A percentile compares a stretch with the other conserved stretches of the same genome.
Evolutionary conservation across 2,329 filamentous ascomycete genomes (phyloP).

Genomic region (Pleomassaria siparia): DNA sequence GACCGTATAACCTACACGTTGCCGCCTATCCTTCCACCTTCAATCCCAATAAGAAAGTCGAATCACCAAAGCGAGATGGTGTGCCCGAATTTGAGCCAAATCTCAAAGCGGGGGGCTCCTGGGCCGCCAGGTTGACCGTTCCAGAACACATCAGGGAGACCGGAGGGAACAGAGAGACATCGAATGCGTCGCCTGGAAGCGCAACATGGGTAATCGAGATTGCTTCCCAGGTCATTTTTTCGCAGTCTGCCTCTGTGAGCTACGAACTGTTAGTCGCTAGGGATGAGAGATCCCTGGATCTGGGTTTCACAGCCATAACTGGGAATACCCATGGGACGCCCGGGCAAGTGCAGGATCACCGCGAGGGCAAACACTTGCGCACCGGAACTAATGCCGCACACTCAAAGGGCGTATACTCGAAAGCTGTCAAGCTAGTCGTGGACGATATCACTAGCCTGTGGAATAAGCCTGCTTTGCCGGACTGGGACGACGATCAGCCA

Average conservation of each 20-base stretch:
- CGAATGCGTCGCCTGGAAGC: slow-evolving; percentile 51
- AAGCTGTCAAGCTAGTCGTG: slow-evolving; percentile 73
- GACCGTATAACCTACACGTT: slow-evolving; percentile 87
- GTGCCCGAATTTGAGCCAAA: slow-evolving; percentile 93
- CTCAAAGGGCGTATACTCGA: slow-evolving; percentile 78
- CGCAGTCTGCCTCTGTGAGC: slow-evolving; percentile 79
- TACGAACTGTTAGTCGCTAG: slow-evolving; percentile 86
- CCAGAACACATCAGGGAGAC: slow-evolving; percentile 74
- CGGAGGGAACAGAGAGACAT: slow-evolving; percentile 52
- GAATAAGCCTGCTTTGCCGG: slow-evolving; percentile 85
- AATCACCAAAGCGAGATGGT: slow-evolving; percentile 69
- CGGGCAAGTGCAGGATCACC: slow-evolving; percentile 75
- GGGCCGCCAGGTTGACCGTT: slow-evolving; percentile 77
- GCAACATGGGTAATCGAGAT: slow-evolving; percentile 91
- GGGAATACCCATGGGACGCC: slow-evolving; percentile 51
- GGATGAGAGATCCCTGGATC: slow-evolving; percentile 77
- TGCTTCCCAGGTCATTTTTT: slow-evolving; percentile 91
- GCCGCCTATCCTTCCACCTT: slow-evolving; percentile 83
- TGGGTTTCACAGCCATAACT: slow-evolving; percentile 62
- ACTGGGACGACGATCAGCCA: slow-evolving; percentile 49
- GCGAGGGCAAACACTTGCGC: slow-evolving; percentile 61
- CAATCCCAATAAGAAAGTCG: slow-evolving; percentile 77
- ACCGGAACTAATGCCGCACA: slow-evolving; percentile 60
- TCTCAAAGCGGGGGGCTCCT: slow-evolving; percentile 88
- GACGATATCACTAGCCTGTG: slow-evolving; percentile 89